These are phyloP conservation scores for Gremmenia infestans DNA, from an alignment of 2,329 filamentous ascomycete species.

Conservation along the genomic window DNA sequence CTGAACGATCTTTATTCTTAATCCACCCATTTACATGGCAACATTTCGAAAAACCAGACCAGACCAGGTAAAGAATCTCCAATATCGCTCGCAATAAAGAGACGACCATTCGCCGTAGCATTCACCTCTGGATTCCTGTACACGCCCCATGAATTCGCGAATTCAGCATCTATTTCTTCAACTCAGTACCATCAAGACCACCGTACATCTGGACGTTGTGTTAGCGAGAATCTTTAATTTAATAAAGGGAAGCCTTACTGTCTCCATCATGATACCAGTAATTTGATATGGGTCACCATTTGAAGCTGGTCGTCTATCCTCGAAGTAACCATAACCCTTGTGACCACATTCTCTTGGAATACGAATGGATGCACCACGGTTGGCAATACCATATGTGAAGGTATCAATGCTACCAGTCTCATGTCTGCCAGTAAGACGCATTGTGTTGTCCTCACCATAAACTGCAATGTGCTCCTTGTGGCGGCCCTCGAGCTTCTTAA, in stretches of 20 bases:
- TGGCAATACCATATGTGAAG: constrained; percentile 91
- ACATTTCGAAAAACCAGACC: constrained; percentile 10
- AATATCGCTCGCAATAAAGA: constrained; percentile 19
- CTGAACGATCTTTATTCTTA: constrained; percentile 17
- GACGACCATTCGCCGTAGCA: constrained; percentile 15
- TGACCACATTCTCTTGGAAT: constrained; percentile 81
- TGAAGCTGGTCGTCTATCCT: constrained; percentile 76
- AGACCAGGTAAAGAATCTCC: constrained; percentile 10
- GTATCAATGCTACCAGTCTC: constrained; percentile 92
- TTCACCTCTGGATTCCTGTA: constrained; percentile 17
- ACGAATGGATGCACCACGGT: constrained; percentile 88
- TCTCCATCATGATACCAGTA: constrained; percentile 35
- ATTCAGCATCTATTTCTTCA: constrained; percentile 18
- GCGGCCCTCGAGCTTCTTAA: constrained; percentile 76
- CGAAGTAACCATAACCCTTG: constrained; percentile 93
- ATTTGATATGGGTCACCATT: constrained; percentile 84
- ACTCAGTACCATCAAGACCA: constrained; percentile 21
- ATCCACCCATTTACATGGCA: constrained; percentile 19
- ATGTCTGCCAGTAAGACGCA: constrained; percentile 86
- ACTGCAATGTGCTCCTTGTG: constrained; percentile 85
- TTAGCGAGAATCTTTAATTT: constrained; percentile 14
- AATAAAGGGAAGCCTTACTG: constrained; percentile 22
- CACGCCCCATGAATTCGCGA: constrained; percentile 6
- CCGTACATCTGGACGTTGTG: constrained; percentile 24
- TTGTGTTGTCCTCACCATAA: constrained; percentile 93